Percentiles rank a stretch among this genome's conserved stretches.
phyloP scores from a whole-genome alignment of 176 grass and related monocot genomes.

The Echinochloa phyllopogon region DNA sequence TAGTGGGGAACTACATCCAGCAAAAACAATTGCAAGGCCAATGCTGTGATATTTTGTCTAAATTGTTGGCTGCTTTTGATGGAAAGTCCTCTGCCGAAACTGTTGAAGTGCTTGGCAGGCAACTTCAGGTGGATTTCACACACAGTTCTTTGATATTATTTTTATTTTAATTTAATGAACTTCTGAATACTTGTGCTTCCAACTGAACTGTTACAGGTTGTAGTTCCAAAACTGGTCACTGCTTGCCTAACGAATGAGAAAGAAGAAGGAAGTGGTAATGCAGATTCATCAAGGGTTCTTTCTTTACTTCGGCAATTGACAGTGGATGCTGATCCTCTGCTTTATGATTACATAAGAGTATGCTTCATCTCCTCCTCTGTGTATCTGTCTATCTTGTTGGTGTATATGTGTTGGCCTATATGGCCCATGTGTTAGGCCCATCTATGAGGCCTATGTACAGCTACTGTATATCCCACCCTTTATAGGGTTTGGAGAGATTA shows the following conservation, averaged over 20 bases:
- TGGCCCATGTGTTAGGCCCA: no score
- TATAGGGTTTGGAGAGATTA: no score
- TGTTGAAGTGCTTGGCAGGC: slow-evolving; percentile 68
- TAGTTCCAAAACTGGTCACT: slow-evolving; percentile 85
- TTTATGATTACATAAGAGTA: slow-evolving; percentile 95
- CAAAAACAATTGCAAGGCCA: slow-evolving; percentile 68
- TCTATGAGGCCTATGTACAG: no score
- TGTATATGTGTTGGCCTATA: no score
- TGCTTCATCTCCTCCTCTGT: slow-evolving; percentile 36
- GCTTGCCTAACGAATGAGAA: slow-evolving; percentile 67
- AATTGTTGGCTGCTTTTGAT: slow-evolving; percentile 67
- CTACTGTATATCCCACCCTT: no score
- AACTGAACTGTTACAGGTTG: slow-evolving; percentile 58
- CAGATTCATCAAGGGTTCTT: slow-evolving; percentile 62
- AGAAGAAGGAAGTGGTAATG: slow-evolving; percentile 45
- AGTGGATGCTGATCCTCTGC: slow-evolving; percentile 70
- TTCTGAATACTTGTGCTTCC: slow-evolving; percentile 5
- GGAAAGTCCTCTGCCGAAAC: slow-evolving; percentile 58
- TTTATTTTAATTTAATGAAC: background rate
- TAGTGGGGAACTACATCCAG: slow-evolving; percentile 73
- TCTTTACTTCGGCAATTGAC: slow-evolving; percentile 84
- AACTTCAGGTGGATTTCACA: slow-evolving; percentile 79
- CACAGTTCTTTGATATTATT: slow-evolving; percentile 11
- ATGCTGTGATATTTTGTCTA: slow-evolving; percentile 88
- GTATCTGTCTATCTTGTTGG: no score